Base-by-base conservation (phyloP, 163 green algal species). In the Chlamydomonas reinhardtii region DNA sequence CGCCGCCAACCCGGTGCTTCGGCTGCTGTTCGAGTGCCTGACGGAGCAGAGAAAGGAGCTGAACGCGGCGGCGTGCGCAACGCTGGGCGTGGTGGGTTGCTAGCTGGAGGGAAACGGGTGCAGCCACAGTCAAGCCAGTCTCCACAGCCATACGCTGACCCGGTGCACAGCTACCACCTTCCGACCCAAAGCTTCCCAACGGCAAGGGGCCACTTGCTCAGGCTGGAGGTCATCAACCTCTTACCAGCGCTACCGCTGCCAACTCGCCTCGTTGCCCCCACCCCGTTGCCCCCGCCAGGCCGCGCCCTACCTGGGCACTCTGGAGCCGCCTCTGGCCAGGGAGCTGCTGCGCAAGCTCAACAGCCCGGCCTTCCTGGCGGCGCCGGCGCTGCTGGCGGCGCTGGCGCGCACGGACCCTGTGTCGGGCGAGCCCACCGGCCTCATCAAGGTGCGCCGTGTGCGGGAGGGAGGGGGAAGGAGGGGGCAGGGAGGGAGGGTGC, bases 11-110 rank as follows among this genome's bases (percentile, higher is more conserved):
- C 88, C 88, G 15, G 59, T 91, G 27, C 68, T 93, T 2, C 86
- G 82, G 61, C 43, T 90, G n/a, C 37, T 92, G 25, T 87, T 91
- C 72, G 90, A 93, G 34, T 89, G 76, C 78, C 37, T 93, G 52
- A 79, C 64, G 35, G 90, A 93, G 71, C 85, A 90, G 62, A 85
- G 83, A 54, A 92, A 90, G 64, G 89, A 92, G 80, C 48, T 75
- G 15, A 90, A 93, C 81, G 43, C 83, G 4, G 85, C 85, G 0
- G 90, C 82, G 0, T 87, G 85, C 64, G 39, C 68, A 32, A 89
- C 89, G n/a, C 89, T 93, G 66, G 89, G 91, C 6, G 59, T 86
- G 88, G 90, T 93, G 65, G 56, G 86, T 35, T 5, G 16, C n/a
- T n/a, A n/a, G n/a, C n/a, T n/a, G n/a, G n/a, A n/a, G n/a, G n/a